Base-by-base conservation (phyloP, 139 green algal species). In the Yamagishiella unicocca region DNA sequence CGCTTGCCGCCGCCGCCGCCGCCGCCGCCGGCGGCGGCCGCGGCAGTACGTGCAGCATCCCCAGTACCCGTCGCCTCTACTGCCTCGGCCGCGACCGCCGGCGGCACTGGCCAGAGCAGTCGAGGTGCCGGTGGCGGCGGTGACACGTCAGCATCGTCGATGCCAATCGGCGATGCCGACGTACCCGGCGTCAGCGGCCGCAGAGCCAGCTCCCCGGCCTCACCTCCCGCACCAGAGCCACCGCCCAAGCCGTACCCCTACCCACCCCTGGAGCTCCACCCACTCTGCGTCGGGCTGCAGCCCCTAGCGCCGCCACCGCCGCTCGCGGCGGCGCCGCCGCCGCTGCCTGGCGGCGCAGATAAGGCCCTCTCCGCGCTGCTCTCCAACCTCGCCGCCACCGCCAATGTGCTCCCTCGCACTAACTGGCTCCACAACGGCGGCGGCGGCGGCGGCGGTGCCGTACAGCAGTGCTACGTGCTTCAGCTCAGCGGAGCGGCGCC, bases 381-480 rank as follows among this genome's bases (percentile, higher is more conserved):
- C 19, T 10, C 46, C n/a, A 67, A 67, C 12, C 74, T 82, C 4
- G 66, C 66, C 4, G 45, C 74, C 4, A 42, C 74, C 33, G 74
- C 46, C 46, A 50, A 67, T 17, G 46, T 82, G n/a, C 31, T 67
- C 50, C 74, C 74, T 4, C 43, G 74, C 24, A 31, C 67, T 19
- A 24, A 50, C 35, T 4, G 33, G 7, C n/a, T n/a, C n/a, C n/a
- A n/a, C n/a, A 62, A 46, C 50, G 46, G 74, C 46, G 74, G 40
- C 71, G 42, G 70, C 31, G 45, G 45, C 73, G 27, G n/a, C 73
- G 45, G 45, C 73, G 45, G 46, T 22, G 72, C 21, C 25, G 72
- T 79, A 6, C 40, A 79, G 40, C 5, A 79, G 24, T 79, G 74
- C 74, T 82, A 82, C 50, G 74, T 82, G 46, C 74, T 82, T 1